phyloP scores from a whole-genome alignment of 129 eudicot genomes.

The Gnaphalium uliginosum region DNA sequence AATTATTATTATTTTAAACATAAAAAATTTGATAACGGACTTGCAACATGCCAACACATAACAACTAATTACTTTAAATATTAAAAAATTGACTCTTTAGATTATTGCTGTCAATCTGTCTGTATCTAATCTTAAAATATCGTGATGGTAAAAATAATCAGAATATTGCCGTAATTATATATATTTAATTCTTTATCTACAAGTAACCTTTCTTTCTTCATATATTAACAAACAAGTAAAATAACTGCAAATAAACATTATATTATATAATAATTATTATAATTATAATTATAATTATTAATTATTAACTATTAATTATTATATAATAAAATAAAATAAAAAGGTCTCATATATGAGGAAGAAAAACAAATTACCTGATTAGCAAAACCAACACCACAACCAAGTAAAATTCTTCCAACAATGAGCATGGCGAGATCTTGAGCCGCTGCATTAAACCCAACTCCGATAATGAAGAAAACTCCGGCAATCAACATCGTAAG shows the following conservation, averaged over 20 bases:
- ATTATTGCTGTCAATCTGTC: not conserved
- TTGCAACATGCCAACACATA: not conserved
- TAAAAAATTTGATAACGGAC: not conserved
- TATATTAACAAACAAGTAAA: too few relatives aligned
- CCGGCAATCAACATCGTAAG: slow-evolving; percentile 86
- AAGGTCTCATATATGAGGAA: not conserved
- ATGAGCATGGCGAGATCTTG: slow-evolving; percentile 79
- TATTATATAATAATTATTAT: too few relatives aligned
- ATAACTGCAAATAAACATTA: not conserved
- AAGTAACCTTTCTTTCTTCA: too few relatives aligned
- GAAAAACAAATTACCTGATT: slow-evolving; percentile 68
- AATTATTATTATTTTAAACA: not conserved
- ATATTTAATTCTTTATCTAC: too few relatives aligned
- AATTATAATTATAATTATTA: too few relatives aligned
- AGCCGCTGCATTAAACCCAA: slow-evolving; percentile 69
- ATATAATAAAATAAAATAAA: not conserved
- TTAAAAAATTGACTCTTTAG: not conserved
- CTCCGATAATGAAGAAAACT: slow-evolving; percentile 69
- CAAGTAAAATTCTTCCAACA: slow-evolving; percentile 80
- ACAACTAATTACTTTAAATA: not conserved
- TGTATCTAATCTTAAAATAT: not conserved
- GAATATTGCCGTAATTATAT: not conserved
- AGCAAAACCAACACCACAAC: slow-evolving; percentile 97
- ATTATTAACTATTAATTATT: too few relatives aligned
- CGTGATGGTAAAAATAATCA: not conserved